Percentiles rank a stretch among this genome's conserved stretches.
phyloP scores from a whole-genome alignment of 2,329 filamentous ascomycete species.

The Alternaria tenuissima region DNA sequence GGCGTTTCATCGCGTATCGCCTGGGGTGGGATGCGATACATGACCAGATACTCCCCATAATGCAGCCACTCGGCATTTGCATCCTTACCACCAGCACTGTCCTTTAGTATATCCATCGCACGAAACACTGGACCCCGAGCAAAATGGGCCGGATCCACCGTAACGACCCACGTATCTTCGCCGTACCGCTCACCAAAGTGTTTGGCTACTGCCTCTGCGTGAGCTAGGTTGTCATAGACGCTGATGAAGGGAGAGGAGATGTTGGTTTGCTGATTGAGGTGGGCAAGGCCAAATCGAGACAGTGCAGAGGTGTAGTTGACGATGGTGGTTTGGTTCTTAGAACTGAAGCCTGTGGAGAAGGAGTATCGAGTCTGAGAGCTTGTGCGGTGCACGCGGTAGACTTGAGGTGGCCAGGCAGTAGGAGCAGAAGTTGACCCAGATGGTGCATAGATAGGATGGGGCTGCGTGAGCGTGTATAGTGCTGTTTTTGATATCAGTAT shows the following conservation, averaged over 20 bases:
- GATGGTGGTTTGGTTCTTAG: conserved; percentile 49
- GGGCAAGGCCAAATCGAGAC: conserved; percentile 40
- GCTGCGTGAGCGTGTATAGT: conserved; percentile 14
- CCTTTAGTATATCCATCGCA: conserved; percentile 39
- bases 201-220: conserved; percentile 40
- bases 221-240: conserved; percentile 38
- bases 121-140: conserved; percentile 44
- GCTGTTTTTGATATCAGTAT: conserved; percentile 12
- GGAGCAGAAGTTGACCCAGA: conserved; percentile 22
- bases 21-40: conserved; percentile 46
- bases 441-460: conserved; percentile 4
- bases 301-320: conserved; percentile 34
- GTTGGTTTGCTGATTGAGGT: conserved; percentile 46
- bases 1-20: conserved; percentile 43
- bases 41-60: conserved; percentile 46
- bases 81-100: conserved; percentile 5
- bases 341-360: conserved; percentile 41
- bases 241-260: conserved; percentile 46
- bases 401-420: conserved; percentile 32
- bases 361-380: conserved; percentile 42
- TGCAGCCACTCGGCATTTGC: conserved; percentile 34
- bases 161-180: conserved; percentile 38
- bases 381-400: conserved; percentile 44
- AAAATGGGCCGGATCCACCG: conserved; percentile 42
- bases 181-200: conserved; percentile 28